These are phyloP conservation scores for Wallemia mellicola DNA, from an alignment of 1,284 basidiomycete species.

Conservation along the genomic window DNA sequence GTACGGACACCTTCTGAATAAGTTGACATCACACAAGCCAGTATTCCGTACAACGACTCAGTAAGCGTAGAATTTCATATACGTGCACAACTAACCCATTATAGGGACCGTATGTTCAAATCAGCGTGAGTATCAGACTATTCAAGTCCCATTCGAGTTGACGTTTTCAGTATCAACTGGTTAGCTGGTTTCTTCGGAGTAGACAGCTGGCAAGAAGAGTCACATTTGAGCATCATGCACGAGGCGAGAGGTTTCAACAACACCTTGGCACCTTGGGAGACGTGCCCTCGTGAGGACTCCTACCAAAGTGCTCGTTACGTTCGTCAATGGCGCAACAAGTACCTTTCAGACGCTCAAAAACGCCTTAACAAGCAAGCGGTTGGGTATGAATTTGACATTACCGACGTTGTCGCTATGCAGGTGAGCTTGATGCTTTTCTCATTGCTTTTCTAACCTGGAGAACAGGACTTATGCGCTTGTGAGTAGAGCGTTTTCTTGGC, in stretches of 20 bases:
- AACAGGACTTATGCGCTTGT: slow-evolving; percentile 24
- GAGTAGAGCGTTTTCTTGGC: slow-evolving; percentile 17
- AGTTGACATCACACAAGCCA: slow-evolving; percentile 15
- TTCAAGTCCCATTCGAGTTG: slow-evolving; percentile 13
- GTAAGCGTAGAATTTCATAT: slow-evolving; percentile 7
- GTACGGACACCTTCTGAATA: slow-evolving; percentile 15
- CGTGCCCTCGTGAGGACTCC: background rate
- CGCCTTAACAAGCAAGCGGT: slow-evolving; percentile 29
- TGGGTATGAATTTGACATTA: slow-evolving; percentile 35
- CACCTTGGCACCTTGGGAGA: slow-evolving; percentile 18
- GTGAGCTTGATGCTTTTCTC: slow-evolving; percentile 3
- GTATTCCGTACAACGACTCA: slow-evolving; percentile 19
- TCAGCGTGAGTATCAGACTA: slow-evolving; percentile 16
- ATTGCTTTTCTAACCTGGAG: slow-evolving; percentile 21
- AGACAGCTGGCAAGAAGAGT: slow-evolving; percentile 16
- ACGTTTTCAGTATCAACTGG: background rate
- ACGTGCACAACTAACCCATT: background rate
- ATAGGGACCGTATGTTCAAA: slow-evolving; percentile 18
- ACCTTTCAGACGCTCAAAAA: slow-evolving; percentile 31
- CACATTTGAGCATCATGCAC: slow-evolving; percentile 17
- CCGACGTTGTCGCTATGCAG: slow-evolving; percentile 25
- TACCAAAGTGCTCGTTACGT: background rate
- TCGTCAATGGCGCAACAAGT: slow-evolving; percentile 17
- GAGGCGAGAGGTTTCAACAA: slow-evolving; percentile 20
- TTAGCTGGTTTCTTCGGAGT: slow-evolving; percentile 16